Conservation (phyloP, 495 filamentous ascomycete species). For the Penicillium parvum region DNA sequence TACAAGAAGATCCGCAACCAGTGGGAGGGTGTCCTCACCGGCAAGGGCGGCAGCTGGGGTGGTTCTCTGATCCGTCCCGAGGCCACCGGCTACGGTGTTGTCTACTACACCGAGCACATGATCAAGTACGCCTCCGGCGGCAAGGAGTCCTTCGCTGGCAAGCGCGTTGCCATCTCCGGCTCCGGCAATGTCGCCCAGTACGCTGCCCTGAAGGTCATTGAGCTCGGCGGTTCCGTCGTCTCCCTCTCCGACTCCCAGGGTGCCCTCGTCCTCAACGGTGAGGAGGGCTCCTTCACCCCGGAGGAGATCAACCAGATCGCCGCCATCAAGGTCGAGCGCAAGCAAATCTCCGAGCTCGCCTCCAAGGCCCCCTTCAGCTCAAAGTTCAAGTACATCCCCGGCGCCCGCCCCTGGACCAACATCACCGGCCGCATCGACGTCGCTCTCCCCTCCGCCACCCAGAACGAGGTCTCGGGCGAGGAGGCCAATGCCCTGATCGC, state of each 20-base stretch:
- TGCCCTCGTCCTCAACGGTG: slow-evolving; percentile 64
- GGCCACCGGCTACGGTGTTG: slow-evolving; percentile 93
- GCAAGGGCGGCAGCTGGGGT: slow-evolving; percentile 91
- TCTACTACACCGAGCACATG: slow-evolving; percentile 98
- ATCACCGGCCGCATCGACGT: slow-evolving; percentile 77
- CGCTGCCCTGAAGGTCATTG: slow-evolving; percentile 93
- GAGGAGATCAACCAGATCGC: slow-evolving; percentile 76
- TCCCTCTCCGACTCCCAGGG: slow-evolving; percentile 95
- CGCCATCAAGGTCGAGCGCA: slow-evolving; percentile 78
- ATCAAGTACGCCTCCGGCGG: slow-evolving; percentile 75
- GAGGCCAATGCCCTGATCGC: slow-evolving; percentile 80
- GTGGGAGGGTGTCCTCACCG: slow-evolving; percentile 94
- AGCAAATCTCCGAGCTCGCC: slow-evolving; percentile 66
- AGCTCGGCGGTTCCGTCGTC: slow-evolving; percentile 88
- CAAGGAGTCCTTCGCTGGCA: slow-evolving; percentile 82
- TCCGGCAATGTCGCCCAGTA: slow-evolving; percentile 99
- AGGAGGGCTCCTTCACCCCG: slow-evolving; percentile 59
- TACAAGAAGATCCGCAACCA: slow-evolving; percentile 84
- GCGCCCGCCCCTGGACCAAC: slow-evolving; percentile 87
- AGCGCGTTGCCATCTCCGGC: slow-evolving; percentile 92
- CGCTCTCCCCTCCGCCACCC: slow-evolving; percentile 87
- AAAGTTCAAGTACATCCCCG: slow-evolving; percentile 83
- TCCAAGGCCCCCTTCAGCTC: slow-evolving; percentile 46
- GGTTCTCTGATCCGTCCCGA: slow-evolving; percentile 93
- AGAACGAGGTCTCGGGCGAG: slow-evolving; percentile 92